Conservation (phyloP, 73 alveolate species). For the Halteria grandinella region DNA sequence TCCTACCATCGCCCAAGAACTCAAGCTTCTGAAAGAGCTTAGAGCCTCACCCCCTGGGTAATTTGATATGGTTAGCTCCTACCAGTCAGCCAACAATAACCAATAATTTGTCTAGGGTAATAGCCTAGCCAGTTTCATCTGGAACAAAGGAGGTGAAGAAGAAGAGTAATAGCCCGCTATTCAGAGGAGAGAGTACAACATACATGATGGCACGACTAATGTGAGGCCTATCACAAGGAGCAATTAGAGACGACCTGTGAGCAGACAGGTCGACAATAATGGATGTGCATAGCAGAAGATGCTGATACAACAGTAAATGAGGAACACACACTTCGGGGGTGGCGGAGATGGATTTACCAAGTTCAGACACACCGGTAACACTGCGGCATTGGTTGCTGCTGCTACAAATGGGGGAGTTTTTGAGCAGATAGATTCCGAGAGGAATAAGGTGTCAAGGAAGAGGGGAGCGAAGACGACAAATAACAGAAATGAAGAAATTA, state of each 20-base stretch:
- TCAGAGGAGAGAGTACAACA: conserved; percentile 6
- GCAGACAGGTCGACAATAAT: conserved; percentile 29
- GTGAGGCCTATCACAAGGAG: conserved; percentile 42
- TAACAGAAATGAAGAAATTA: not conserved
- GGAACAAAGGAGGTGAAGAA: conserved; percentile 3
- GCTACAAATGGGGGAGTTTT: conserved; percentile 1
- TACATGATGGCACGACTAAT: not conserved
- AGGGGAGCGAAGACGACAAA: not conserved
- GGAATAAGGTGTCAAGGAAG: conserved; percentile 21
- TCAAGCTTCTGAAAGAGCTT: conserved; percentile 4
- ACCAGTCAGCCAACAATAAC: not conserved
- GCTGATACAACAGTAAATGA: conserved; percentile 14
- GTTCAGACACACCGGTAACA: not conserved
- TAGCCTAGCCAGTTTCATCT: conserved; percentile 30
- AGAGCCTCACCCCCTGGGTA: not conserved
- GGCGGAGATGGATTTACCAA: conserved; percentile 32
- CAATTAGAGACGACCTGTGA: conserved; percentile 39
- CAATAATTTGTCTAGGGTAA: not conserved
- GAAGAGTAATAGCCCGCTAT: not conserved
- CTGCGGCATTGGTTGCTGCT: too few species aligned
- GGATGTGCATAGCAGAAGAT: conserved; percentile 14
- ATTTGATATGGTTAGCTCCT: not conserved
- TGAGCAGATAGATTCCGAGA: conserved; percentile 19
- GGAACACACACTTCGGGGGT: conserved; percentile 50
- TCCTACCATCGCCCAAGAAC: conserved; percentile 15